Evolutionary conservation across 2,329 filamentous ascomycete species (phyloP).

Genomic region (Ploettnerulaceae sp.): DNA sequence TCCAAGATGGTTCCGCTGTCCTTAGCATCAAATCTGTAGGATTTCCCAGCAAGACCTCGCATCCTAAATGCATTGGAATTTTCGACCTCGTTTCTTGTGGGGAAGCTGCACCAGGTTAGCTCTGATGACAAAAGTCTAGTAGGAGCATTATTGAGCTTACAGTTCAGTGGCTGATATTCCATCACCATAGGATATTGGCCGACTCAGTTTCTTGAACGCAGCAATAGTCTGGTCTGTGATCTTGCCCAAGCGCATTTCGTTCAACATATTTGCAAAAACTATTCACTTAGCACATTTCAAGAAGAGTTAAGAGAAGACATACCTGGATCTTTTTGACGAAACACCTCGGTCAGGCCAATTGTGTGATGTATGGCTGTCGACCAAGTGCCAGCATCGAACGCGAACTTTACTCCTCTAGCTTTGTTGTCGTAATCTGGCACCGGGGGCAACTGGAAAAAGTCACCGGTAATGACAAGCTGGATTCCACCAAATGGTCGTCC

Average conservation of each 20-base stretch:
- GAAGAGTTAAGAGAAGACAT: slow-evolving; percentile 27
- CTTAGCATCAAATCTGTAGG: slow-evolving; percentile 63
- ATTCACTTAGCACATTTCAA: slow-evolving; percentile 25
- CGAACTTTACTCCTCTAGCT: slow-evolving; percentile 69
- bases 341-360: slow-evolving; percentile 90
- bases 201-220: slow-evolving; percentile 67
- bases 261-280: slow-evolving; percentile 91
- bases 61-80: slow-evolving; percentile 75
- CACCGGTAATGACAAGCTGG: slow-evolving; percentile 89
- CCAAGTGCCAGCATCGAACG: slow-evolving; percentile 91
- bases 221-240: slow-evolving; percentile 71
- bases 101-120: slow-evolving; percentile 54
- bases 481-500: slow-evolving; percentile 93
- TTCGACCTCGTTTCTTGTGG: slow-evolving; percentile 86
- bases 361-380: slow-evolving; percentile 90
- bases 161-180: slow-evolving; percentile 80
- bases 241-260: slow-evolving; percentile 90
- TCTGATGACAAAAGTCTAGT: background rate
- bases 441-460: slow-evolving; percentile 95
- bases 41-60: slow-evolving; percentile 62
- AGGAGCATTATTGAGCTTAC: slow-evolving; percentile 33
- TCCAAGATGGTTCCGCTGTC: slow-evolving; percentile 70
- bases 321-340: slow-evolving; percentile 84
- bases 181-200: slow-evolving; percentile 69
- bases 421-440: slow-evolving; percentile 69